Base-by-base conservation (phyloP, 495 filamentous ascomycete genomes). In the Penicillium paradoxum region DNA sequence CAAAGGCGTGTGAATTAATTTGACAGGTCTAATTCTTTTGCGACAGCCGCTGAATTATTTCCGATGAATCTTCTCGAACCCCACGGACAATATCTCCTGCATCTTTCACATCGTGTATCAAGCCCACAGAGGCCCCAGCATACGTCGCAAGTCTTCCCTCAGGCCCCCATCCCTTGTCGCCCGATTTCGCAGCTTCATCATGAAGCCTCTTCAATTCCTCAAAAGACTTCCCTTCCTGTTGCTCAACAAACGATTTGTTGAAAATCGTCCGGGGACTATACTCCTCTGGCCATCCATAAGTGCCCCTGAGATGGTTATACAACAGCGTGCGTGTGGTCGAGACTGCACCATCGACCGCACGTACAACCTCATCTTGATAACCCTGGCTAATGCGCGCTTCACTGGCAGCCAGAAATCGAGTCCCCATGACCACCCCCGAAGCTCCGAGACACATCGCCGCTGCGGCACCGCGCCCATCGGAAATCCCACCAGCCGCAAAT, bases 401-500 rank as follows among this genome's bases (percentile, higher is more conserved):
- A 0, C 51, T 59, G 0, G 85, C 63, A n/a, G 85, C 81, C 18
- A 89, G 74, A 58, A 89, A 85, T 47, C 85, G 74, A 24, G 88
- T 91, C 3, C 89, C 89, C 70, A 93, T 73, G 0, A 79, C 86
- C 3, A 76, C 79, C 2, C 78, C 89, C 4, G 75, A 75, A 1
- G 88, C 89, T 17, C 86, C 89, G 1, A 91, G 68, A 18, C 75
- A 77, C 40, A 91, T 51, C 3, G 79, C 81, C 0, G 86, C 87
- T 10, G 82, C 81, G 3, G 78, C 79, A 1, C 83, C 82, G 15
- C 87, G 69, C 4, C 81, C 82, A 61, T 91, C 87, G 0, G 75
- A 73, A 49, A 91, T 83, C 0, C 87, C 89, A 3, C 89, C 89
- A 1, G 89, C 85, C 0, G 86, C 89, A 32, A 90, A 63, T 3